Evolutionary conservation across 108 stramenopile species (phyloP).

Genomic region (Craspedostauros australis): DNA sequence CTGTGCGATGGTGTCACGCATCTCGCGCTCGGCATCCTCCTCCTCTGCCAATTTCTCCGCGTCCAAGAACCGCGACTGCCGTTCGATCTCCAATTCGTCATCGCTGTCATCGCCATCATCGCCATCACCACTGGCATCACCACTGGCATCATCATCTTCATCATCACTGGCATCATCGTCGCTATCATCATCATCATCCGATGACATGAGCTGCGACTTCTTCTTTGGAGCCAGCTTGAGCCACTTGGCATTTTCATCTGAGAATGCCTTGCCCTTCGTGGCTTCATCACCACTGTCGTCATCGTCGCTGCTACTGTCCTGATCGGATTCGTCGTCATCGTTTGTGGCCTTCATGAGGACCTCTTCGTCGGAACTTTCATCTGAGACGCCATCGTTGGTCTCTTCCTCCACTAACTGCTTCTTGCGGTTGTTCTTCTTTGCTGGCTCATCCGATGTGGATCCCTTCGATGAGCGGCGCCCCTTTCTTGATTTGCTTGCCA

Average conservation of each 20-base stretch:
- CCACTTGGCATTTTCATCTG: conserved; percentile 80
- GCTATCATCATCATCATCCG: conserved; percentile 62
- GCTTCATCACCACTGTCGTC: conserved; percentile 9
- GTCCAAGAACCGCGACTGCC: conserved; percentile 62
- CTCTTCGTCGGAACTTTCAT: no score
- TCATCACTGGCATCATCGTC: conserved; percentile 41
- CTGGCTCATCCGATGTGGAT: not conserved
- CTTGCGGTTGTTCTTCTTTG: not conserved
- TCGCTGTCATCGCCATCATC: conserved; percentile 58
- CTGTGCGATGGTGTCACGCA: conserved; percentile 70
- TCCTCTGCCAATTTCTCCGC: conserved; percentile 54
- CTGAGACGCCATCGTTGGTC: not conserved
- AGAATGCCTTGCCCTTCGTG: conserved; percentile 25
- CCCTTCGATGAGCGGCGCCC: not conserved
- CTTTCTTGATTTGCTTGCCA: no score
- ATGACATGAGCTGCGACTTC: conserved; percentile 47
- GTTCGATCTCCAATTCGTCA: conserved; percentile 72
- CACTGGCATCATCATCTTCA: conserved; percentile 32
- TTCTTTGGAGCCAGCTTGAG: conserved; percentile 61
- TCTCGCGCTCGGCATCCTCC: conserved; percentile 77
- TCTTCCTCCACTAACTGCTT: not conserved
- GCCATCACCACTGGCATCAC: conserved; percentile 35
- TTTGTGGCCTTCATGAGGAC: no score
- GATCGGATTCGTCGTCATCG: conserved; percentile 12
- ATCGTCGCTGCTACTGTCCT: conserved; percentile 29